Evolutionary conservation across 495 filamentous ascomycete species (phyloP).

Genomic region (Cladorrhinum samala): DNA sequence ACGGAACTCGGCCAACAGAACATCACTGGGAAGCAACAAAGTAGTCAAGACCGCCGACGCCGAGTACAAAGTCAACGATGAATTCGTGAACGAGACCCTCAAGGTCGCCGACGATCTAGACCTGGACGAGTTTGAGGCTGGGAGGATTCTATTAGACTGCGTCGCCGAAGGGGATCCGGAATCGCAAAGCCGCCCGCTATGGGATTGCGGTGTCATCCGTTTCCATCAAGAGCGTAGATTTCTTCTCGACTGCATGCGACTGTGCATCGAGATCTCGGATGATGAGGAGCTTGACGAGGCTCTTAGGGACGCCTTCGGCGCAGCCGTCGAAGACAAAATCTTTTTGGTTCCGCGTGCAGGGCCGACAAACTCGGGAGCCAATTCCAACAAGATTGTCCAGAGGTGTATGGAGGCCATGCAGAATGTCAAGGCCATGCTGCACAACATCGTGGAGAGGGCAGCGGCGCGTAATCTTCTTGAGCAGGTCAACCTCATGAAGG

Average conservation of each 20-base stretch:
- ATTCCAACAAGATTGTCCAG: conserved; percentile 45
- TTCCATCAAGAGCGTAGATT: conserved; percentile 78
- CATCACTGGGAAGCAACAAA: conserved; percentile 43
- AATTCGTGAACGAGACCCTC: conserved; percentile 74
- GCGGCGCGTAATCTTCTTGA: conserved; percentile 66
- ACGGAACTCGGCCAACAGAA: conserved; percentile 60
- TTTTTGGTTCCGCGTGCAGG: conserved; percentile 27
- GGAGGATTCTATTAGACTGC: conserved; percentile 61
- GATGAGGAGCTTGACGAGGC: conserved; percentile 42
- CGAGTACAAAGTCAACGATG: conserved; percentile 75
- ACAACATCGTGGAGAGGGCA: conserved; percentile 61
- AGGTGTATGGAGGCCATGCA: conserved; percentile 69
- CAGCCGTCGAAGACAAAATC: conserved; percentile 34
- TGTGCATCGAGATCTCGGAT: conserved; percentile 60
- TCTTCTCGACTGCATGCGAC: conserved; percentile 73
- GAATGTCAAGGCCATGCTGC: conserved; percentile 66
- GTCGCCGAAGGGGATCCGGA: conserved; percentile 59
- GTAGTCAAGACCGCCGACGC: conserved; percentile 62
- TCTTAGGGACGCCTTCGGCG: conserved; percentile 32
- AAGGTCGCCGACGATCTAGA: conserved; percentile 80
- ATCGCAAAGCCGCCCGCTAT: conserved; percentile 58
- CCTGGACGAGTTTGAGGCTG: conserved; percentile 82
- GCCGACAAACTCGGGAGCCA: conserved; percentile 3
- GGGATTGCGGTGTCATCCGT: conserved; percentile 68
- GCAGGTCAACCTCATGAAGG: conserved; percentile 46